phyloP scores from a whole-genome alignment of 305 asterid genomes.

The Andrographis paniculata region DNA sequence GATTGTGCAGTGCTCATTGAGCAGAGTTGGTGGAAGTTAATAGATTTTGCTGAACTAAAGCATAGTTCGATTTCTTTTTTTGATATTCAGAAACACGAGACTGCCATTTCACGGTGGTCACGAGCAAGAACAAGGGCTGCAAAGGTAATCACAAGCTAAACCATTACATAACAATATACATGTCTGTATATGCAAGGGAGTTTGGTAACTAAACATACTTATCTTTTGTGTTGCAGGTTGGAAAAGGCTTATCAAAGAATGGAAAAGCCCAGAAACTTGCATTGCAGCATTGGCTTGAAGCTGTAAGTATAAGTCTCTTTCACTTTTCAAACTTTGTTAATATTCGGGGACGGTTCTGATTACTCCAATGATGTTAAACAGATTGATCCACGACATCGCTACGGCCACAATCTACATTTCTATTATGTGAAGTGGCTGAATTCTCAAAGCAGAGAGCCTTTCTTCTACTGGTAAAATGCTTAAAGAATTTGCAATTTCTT shows the following conservation, averaged over 20 bases:
- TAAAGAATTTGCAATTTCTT: neutral
- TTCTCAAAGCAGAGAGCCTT: conserved; percentile 91
- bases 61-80: conserved; percentile 71
- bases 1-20: conserved; percentile 83
- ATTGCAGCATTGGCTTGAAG: conserved; percentile 99
- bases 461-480: conserved; percentile 82
- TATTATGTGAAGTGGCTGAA: conserved; percentile 77
- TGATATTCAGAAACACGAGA: conserved; percentile 51
- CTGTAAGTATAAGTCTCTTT: conserved; percentile 43
- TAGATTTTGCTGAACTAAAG: conserved; percentile 63
- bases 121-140: conserved; percentile 84
- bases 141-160: conserved; percentile 29
- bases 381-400: conserved; percentile 98
- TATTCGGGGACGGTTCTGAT: conserved; percentile 13
- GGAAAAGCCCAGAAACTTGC: conserved; percentile 90
- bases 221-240: neutral
- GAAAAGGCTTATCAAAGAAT: conserved; percentile 81
- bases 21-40: conserved; percentile 81
- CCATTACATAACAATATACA: neutral
- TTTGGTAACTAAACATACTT: neutral
- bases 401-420: conserved; percentile 93
- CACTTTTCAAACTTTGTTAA: neutral
- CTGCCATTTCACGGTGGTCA: conserved; percentile 74
- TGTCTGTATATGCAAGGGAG: neutral
- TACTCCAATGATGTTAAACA: conserved; percentile 21